Conservation (phyloP, 139 green algal species). For the Asterochloris sp. region DNA sequence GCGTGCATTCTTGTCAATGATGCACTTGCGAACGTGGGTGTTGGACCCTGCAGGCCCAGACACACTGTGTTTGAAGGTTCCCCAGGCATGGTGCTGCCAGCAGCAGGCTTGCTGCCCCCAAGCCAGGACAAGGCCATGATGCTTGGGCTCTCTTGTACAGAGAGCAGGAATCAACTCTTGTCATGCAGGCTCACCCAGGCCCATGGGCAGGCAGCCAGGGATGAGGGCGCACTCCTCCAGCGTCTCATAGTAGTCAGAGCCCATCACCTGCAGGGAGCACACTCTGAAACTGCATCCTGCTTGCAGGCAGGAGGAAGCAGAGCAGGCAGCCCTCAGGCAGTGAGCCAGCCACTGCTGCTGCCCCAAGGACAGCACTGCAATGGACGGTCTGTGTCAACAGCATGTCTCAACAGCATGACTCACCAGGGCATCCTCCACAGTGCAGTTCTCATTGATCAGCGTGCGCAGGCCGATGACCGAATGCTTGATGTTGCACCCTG, state of each 20-base stretch:
- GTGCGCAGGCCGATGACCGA: conserved; percentile 91
- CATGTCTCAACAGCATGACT: too few relatives aligned
- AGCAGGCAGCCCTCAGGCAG: background rate
- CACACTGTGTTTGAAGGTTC: background rate
- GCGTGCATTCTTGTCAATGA: conserved; percentile 98
- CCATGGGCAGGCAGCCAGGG: conserved; percentile 86
- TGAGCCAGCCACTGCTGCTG: conserved; percentile 1
- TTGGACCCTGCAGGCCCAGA: conserved; percentile 31
- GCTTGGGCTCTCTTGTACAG: background rate
- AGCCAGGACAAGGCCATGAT: too few relatives aligned
- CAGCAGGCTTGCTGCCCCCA: too few relatives aligned
- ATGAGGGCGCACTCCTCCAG: conserved; percentile 73
- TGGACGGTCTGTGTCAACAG: conserved; percentile 62
- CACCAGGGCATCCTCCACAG: conserved; percentile 67
- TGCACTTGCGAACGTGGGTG: conserved; percentile 48
- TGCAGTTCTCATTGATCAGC: conserved; percentile 63
- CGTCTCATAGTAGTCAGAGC: conserved; percentile 97
- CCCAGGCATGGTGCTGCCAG: background rate
- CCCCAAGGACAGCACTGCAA: conserved; percentile 45
- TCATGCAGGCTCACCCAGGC: conserved; percentile 66
- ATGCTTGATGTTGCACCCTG: conserved; percentile 75
- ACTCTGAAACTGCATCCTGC: background rate
- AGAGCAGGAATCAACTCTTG: background rate
- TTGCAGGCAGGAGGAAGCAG: background rate
- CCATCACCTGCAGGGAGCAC: conserved; percentile 38